These are phyloP conservation scores for Fusarium miscanthi DNA, from an alignment of 2,329 filamentous ascomycete genomes.

Conservation along the genomic window DNA sequence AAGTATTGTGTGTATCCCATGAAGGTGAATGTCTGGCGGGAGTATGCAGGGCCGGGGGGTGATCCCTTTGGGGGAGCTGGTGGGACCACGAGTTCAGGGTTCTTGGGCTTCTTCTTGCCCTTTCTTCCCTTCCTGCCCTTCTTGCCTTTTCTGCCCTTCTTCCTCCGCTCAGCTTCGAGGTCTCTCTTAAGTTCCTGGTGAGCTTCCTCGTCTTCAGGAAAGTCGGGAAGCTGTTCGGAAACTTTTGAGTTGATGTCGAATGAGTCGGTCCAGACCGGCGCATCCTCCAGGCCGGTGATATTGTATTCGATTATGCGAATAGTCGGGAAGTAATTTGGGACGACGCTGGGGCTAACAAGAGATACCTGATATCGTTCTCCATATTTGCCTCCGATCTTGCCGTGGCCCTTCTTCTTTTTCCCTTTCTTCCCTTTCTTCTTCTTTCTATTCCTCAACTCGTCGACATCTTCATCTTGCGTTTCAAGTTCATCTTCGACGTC, in stretches of 20 bases:
- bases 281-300: slow-evolving; percentile 77
- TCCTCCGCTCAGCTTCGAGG: slow-evolving; percentile 46
- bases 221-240: slow-evolving; percentile 6
- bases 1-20: slow-evolving; percentile 90
- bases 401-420: slow-evolving; percentile 63
- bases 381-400: slow-evolving; percentile 79
- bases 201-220: slow-evolving; percentile 37
- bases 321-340: slow-evolving; percentile 92
- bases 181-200: slow-evolving; percentile 47
- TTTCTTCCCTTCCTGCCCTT: slow-evolving; percentile 59
- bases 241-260: slow-evolving; percentile 27
- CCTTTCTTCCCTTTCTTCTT: slow-evolving; percentile 49
- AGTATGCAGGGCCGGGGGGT: slow-evolving; percentile 90
- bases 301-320: slow-evolving; percentile 96
- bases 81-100: slow-evolving; percentile 74
- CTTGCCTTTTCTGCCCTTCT: slow-evolving; percentile 52
- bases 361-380: slow-evolving; percentile 87
- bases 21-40: slow-evolving; percentile 81
- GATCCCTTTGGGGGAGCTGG: slow-evolving; percentile 76
- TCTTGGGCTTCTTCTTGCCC: slow-evolving; percentile 60
- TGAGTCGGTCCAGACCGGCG: slow-evolving; percentile 58
- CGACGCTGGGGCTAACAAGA: slow-evolving; percentile 84
- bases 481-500: slow-evolving; percentile 32
- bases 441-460: slow-evolving; percentile 27
- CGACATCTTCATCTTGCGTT: slow-evolving; percentile 33